Conservation (phyloP, 352 stramenopile genomes). For the Phytophthora tubulina region DNA sequence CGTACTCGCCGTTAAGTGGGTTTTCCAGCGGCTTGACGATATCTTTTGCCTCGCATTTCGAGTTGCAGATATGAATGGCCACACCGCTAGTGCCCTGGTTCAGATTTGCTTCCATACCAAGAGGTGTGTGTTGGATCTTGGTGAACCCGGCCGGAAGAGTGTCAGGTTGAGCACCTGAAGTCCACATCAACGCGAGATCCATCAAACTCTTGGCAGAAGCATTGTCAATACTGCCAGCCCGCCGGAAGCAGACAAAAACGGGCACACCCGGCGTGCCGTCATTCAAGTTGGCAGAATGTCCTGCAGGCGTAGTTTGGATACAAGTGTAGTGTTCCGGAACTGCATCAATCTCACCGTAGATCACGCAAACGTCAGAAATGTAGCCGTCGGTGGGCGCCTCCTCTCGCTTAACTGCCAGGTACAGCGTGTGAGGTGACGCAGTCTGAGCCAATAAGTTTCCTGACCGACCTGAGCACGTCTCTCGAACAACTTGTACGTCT, state of each 20-base stretch:
- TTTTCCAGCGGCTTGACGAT: conserved; percentile 73
- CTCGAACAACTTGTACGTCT: conserved; percentile 68
- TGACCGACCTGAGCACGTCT: conserved; percentile 76
- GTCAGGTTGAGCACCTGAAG: conserved; percentile 68
- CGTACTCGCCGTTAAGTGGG: conserved; percentile 81
- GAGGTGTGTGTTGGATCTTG: conserved; percentile 87
- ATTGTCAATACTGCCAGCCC: conserved; percentile 27
- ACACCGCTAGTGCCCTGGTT: conserved; percentile 83
- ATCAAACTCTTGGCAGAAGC: conserved; percentile 67
- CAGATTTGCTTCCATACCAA: conserved; percentile 90
- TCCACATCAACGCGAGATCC: conserved; percentile 83
- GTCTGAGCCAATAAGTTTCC: conserved; percentile 84
- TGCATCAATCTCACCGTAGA: conserved; percentile 89
- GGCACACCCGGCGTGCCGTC: conserved; percentile 76
- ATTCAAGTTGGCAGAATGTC: conserved; percentile 86
- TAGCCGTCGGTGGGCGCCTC: conserved; percentile 56
- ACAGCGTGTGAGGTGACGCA: conserved; percentile 74
- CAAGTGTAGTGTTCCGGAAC: conserved; percentile 83
- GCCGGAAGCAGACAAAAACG: conserved; percentile 88
- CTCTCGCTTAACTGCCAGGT: conserved; percentile 78
- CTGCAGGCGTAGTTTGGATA: conserved; percentile 72
- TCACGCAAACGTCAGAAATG: conserved; percentile 81
- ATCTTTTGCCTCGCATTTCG: conserved; percentile 63
- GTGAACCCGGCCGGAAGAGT: conserved; percentile 73
- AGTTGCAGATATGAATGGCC: conserved; percentile 79